Conservation (phyloP, 1,284 basidiomycete genomes). For the Sporisorium iseilematis-ciliati region DNA sequence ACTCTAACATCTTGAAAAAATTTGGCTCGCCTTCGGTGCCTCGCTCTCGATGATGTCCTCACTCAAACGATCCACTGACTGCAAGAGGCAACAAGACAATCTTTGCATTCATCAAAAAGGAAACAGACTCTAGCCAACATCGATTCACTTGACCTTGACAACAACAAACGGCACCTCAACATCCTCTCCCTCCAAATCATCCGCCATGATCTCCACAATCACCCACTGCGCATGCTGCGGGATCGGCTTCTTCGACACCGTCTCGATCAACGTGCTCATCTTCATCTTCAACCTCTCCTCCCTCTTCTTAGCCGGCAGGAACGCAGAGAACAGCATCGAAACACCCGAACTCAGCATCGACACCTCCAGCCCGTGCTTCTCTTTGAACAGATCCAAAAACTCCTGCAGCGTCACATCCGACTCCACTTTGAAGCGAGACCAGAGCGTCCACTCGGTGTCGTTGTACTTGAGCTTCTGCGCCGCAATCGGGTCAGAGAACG, state of each 20-base stretch:
- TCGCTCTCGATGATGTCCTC: neutral
- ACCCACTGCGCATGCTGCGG: slow-evolving; percentile 76
- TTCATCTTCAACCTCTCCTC: slow-evolving; percentile 69
- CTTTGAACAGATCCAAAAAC: slow-evolving; percentile 86
- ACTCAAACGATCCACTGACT: neutral
- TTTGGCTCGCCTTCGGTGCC: neutral
- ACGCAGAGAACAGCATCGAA: slow-evolving; percentile 91
- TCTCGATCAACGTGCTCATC: slow-evolving; percentile 90
- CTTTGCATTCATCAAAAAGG: neutral
- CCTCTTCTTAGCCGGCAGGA: slow-evolving; percentile 65
- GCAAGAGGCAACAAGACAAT: neutral
- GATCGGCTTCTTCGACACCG: slow-evolving; percentile 76
- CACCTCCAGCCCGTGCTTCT: slow-evolving; percentile 86
- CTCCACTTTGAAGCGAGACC: slow-evolving; percentile 91
- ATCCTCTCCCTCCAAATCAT: slow-evolving; percentile 85
- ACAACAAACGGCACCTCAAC: slow-evolving; percentile 70
- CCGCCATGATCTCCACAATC: slow-evolving; percentile 93
- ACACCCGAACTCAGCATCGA: slow-evolving; percentile 97
- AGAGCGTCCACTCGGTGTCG: slow-evolving; percentile 93
- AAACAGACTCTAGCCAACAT: neutral
- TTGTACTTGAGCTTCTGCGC: slow-evolving; percentile 73
- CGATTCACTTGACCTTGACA: slow-evolving; percentile 56
- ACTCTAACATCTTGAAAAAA: neutral
- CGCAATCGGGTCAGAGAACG: slow-evolving; percentile 96
- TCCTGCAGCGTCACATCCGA: slow-evolving; percentile 89